Evolutionary conservation across 345 rosid species (phyloP).

Genomic region (Citrus reticulata): DNA sequence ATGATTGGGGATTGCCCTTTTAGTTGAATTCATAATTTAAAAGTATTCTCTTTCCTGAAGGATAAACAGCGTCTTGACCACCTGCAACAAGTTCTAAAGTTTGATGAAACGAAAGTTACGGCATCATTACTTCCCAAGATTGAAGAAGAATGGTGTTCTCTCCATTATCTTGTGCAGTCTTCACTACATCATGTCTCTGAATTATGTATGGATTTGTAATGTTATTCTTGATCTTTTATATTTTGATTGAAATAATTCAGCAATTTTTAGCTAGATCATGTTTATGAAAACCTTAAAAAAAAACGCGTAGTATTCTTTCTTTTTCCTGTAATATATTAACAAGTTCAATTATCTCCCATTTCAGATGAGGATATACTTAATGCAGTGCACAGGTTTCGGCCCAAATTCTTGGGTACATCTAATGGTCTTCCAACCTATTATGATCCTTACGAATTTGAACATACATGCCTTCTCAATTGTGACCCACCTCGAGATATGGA

Average conservation of each 20-base stretch:
- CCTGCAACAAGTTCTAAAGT: constrained; percentile 43
- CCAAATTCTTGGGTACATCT: constrained; percentile 45
- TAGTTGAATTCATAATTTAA: constrained; percentile 13
- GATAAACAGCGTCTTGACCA: constrained; percentile 70
- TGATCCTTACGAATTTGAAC: constrained; percentile 57
- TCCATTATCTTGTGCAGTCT: constrained; percentile 70
- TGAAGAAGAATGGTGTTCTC: constrained; percentile 90
- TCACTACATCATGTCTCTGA: constrained; percentile 73
- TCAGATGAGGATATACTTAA: constrained; percentile 75
- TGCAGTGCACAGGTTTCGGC: constrained; percentile 76
- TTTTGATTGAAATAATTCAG: not conserved
- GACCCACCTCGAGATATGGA: constrained; percentile 32
- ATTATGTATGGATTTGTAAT: constrained; percentile 49
- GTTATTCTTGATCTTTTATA: constrained; percentile 5
- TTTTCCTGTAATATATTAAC: not conserved
- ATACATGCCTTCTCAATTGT: constrained; percentile 57
- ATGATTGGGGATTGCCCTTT: constrained; percentile 4
- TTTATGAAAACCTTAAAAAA: not conserved
- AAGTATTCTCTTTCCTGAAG: constrained; percentile 36
- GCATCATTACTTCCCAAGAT: constrained; percentile 36
- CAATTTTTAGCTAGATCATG: not conserved
- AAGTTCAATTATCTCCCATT: constrained; percentile 18
- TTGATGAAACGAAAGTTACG: constrained; percentile 36
- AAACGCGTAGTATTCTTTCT: not conserved
- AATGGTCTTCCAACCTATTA: constrained; percentile 59